Percentiles rank a stretch among this genome's conserved stretches.
phyloP scores from a whole-genome alignment of 2,329 filamentous ascomycete genomes.

The Dryadomyces quercus-mongolicae region DNA sequence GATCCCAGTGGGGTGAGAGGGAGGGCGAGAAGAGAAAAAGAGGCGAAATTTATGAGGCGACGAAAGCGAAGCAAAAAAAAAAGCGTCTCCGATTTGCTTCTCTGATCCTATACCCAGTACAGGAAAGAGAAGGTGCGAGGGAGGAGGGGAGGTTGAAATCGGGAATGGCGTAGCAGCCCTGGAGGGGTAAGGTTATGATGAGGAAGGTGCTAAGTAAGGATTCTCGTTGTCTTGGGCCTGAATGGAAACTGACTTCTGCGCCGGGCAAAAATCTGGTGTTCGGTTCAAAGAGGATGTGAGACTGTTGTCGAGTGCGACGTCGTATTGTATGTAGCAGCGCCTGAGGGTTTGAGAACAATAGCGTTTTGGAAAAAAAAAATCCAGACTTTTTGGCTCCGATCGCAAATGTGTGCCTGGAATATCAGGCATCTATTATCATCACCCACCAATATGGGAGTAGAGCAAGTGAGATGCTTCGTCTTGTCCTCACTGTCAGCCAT shows the following conservation, averaged over 20 bases:
- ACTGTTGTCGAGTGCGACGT: background rate
- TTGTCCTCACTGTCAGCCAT: no score
- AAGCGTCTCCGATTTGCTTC: background rate
- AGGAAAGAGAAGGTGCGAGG: conserved; percentile 3
- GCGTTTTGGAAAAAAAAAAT: background rate
- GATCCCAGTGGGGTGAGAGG: background rate
- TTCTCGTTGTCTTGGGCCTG: no score
- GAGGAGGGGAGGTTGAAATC: background rate
- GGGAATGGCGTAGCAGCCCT: background rate
- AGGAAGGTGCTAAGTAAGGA: background rate
- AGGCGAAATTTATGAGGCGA: background rate
- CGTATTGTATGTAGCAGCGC: background rate
- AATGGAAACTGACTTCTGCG: conserved; percentile 1
- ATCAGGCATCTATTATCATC: background rate
- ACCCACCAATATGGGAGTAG: background rate
- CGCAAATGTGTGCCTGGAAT: background rate
- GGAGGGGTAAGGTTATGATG: background rate
- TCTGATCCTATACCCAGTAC: conserved; percentile 8
- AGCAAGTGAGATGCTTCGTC: no score
- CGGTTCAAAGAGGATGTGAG: background rate
- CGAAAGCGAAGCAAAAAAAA: background rate
- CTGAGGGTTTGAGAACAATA: background rate
- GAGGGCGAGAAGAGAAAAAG: background rate
- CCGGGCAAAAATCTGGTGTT: conserved; percentile 5
- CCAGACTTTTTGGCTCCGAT: background rate